A percentile compares a stretch with the other conserved stretches of the same genome.
These are phyloP conservation scores for Vicia sativa DNA, from an alignment of 306 rosid species.

Conservation along the genomic window DNA sequence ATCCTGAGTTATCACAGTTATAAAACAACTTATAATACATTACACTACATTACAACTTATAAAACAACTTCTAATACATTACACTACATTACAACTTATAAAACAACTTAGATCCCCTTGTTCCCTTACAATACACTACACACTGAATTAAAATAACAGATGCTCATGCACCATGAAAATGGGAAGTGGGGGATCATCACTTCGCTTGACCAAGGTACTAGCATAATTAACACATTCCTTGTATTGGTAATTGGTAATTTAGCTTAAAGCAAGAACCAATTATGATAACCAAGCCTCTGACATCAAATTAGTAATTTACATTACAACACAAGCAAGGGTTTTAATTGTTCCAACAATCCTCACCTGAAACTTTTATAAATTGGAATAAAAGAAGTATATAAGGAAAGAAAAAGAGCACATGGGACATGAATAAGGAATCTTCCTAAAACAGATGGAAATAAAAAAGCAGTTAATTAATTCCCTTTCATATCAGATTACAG, in stretches of 20 bases:
- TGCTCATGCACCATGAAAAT: slow-evolving; percentile 23
- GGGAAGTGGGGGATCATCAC: slow-evolving; percentile 20
- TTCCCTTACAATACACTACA: slow-evolving; percentile 7
- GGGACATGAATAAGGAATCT: slow-evolving; percentile 12
- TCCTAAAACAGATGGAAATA: not conserved
- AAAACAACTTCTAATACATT: slow-evolving; percentile 27
- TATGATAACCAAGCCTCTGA: slow-evolving; percentile 24
- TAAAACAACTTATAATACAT: slow-evolving; percentile 17
- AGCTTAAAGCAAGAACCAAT: slow-evolving; percentile 28
- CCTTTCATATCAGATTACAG: slow-evolving; percentile 3
- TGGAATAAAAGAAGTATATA: slow-evolving; percentile 6
- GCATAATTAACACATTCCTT: not conserved
- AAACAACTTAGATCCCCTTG: slow-evolving; percentile 7
- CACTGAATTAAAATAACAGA: slow-evolving; percentile 18
- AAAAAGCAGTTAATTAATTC: not conserved
- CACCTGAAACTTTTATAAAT: not conserved
- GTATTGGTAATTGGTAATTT: slow-evolving; percentile 22
- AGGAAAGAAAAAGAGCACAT: slow-evolving; percentile 14
- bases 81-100: slow-evolving; percentile 14
- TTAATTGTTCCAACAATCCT: slow-evolving; percentile 10
- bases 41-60: not conserved
- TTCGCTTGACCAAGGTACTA: slow-evolving; percentile 28
- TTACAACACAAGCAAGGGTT: slow-evolving; percentile 23
- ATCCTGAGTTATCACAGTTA: slow-evolving; percentile 39
- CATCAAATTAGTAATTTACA: slow-evolving; percentile 3